Conservation (phyloP, 306 rosid species). For the Alnus glutinosa region DNA sequence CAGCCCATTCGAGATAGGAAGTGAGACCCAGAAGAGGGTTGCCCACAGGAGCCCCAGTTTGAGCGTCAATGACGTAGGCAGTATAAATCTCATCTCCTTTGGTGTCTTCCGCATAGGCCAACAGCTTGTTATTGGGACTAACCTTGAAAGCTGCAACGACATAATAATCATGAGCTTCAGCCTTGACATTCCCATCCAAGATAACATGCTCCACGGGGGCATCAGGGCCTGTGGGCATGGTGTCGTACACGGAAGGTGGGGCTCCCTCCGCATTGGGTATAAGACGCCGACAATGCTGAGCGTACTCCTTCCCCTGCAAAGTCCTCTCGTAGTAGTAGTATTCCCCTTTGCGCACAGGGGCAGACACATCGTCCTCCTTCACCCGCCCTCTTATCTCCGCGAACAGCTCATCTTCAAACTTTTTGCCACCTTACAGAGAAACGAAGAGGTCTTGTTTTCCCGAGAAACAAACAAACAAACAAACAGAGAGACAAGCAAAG, state of each 20-base stretch:
- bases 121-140: slow-evolving; percentile 76
- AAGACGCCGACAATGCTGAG: slow-evolving; percentile 71
- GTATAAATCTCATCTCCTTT: slow-evolving; percentile 92
- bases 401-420: slow-evolving; percentile 65
- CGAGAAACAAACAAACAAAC: background rate
- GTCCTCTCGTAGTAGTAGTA: slow-evolving; percentile 74
- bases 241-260: slow-evolving; percentile 58
- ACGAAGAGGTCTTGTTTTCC: background rate
- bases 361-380: slow-evolving; percentile 78
- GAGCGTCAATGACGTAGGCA: slow-evolving; percentile 67
- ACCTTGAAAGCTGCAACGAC: slow-evolving; percentile 61
- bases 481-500: background rate
- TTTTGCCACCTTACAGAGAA: slow-evolving; percentile 48
- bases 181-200: slow-evolving; percentile 82
- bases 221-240: slow-evolving; percentile 64
- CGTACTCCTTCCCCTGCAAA: slow-evolving; percentile 72
- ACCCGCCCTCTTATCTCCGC: slow-evolving; percentile 79
- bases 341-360: slow-evolving; percentile 62
- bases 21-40: slow-evolving; percentile 60
- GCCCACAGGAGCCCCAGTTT: slow-evolving; percentile 62
- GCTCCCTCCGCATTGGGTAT: slow-evolving; percentile 41
- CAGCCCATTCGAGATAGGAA: slow-evolving; percentile 71
- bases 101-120: slow-evolving; percentile 91
- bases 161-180: slow-evolving; percentile 60
- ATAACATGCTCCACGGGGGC: slow-evolving; percentile 78